Conservation (phyloP, 2,329 filamentous ascomycete genomes). For the Aschersonia sp. region DNA sequence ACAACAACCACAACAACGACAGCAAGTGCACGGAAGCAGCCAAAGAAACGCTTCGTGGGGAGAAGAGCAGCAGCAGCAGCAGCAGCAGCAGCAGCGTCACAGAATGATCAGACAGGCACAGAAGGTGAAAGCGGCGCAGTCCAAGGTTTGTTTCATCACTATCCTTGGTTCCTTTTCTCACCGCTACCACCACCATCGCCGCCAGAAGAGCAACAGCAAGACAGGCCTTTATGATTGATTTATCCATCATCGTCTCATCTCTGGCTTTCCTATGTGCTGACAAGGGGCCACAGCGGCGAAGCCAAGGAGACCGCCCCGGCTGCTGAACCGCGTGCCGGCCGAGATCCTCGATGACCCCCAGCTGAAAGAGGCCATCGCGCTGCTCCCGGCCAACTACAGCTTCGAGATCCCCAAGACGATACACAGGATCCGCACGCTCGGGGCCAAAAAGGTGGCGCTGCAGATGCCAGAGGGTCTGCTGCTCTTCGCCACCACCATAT, state of each 20-base stretch:
- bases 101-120: slow-evolving; percentile 17
- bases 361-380: slow-evolving; percentile 72
- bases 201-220: no score
- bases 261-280: no score
- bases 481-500: slow-evolving; percentile 92
- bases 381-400: slow-evolving; percentile 91
- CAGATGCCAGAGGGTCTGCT: slow-evolving; percentile 95
- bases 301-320: slow-evolving; percentile 57
- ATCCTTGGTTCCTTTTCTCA: background rate
- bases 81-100: slow-evolving; percentile 41
- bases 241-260: no score
- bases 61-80: slow-evolving; percentile 55
- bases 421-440: slow-evolving; percentile 71
- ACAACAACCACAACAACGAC: background rate
- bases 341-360: slow-evolving; percentile 75
- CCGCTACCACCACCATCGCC: background rate
- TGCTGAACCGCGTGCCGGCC: slow-evolving; percentile 81
- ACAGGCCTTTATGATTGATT: no score
- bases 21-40: slow-evolving; percentile 41
- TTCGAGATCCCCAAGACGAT: slow-evolving; percentile 99
- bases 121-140: slow-evolving; percentile 17
- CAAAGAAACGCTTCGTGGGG: slow-evolving; percentile 86
- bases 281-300: slow-evolving; percentile 41
- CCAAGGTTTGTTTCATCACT: slow-evolving; percentile 31
- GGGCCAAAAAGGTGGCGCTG: slow-evolving; percentile 73